Evolutionary conservation across 2,329 filamentous ascomycete species (phyloP).

Genomic region (Lanzia echinophila): DNA sequence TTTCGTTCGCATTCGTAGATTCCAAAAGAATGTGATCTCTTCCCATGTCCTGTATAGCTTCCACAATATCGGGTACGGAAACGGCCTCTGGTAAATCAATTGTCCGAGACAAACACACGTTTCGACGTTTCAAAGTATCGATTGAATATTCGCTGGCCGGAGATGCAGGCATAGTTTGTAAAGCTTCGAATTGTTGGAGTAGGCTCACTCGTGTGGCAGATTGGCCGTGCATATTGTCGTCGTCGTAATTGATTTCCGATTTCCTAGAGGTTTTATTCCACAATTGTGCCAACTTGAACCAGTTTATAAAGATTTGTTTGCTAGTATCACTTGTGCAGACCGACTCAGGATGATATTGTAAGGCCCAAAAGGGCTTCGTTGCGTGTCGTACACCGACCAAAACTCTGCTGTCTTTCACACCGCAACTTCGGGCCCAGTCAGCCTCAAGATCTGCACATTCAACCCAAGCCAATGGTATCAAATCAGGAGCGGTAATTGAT

Average conservation of each 20-base stretch:
- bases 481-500: conserved; percentile 17
- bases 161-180: conserved; percentile 5
- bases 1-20: conserved; percentile 48
- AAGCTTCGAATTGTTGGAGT: conserved; percentile 16
- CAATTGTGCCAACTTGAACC: conserved; percentile 48
- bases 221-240: conserved; percentile 16
- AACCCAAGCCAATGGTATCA: conserved; percentile 31
- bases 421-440: conserved; percentile 20
- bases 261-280: conserved; percentile 36
- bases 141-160: not conserved
- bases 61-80: conserved; percentile 48
- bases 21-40: conserved; percentile 51
- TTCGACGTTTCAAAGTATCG: conserved; percentile 15
- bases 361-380: conserved; percentile 56
- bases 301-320: conserved; percentile 48
- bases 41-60: conserved; percentile 30
- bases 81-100: conserved; percentile 41
- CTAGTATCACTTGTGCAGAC: conserved; percentile 56
- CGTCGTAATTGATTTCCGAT: conserved; percentile 3
- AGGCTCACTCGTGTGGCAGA: conserved; percentile 24
- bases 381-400: conserved; percentile 56
- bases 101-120: conserved; percentile 35
- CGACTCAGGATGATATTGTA: conserved; percentile 68
- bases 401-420: conserved; percentile 33
- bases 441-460: conserved; percentile 20